Percentiles rank a stretch among this genome's conserved stretches.
phyloP scores from a whole-genome alignment of 352 stramenopile genomes.

The Blastocystis sp. region DNA sequence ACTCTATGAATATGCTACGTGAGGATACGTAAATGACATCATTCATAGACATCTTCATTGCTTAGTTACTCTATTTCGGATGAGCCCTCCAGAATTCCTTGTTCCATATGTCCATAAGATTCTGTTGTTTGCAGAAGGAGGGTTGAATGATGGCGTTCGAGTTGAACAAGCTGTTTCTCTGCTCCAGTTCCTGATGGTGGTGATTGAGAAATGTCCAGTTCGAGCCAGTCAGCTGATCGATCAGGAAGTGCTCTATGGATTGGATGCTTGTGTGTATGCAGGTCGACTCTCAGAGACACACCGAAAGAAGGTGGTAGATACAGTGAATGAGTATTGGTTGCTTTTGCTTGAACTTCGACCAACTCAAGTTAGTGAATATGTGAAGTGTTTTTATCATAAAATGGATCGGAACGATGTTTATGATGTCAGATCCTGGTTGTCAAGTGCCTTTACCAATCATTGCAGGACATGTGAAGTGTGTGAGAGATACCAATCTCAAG shows the following conservation, averaged over 20 bases:
- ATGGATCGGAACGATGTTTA: neutral
- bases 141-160: neutral
- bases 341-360: neutral
- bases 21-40: neutral
- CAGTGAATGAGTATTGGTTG: neutral
- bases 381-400: neutral
- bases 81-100: neutral
- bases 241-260: neutral
- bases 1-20: neutral
- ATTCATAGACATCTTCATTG: neutral
- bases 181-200: neutral
- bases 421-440: neutral
- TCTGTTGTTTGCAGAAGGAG: constrained; percentile 4
- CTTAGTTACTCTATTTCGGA: neutral
- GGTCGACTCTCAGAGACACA: neutral
- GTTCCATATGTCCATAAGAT: constrained; percentile 4
- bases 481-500: neutral
- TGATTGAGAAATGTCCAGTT: constrained; percentile 15
- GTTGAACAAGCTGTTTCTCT: neutral
- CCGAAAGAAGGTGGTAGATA: neutral
- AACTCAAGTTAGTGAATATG: neutral
- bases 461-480: neutral
- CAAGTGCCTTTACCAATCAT: neutral
- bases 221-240: neutral
- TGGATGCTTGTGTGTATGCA: constrained; percentile 18